Conservation (phyloP, 108 stramenopile genomes). For the Aureococcus anophagefferens region DNA sequence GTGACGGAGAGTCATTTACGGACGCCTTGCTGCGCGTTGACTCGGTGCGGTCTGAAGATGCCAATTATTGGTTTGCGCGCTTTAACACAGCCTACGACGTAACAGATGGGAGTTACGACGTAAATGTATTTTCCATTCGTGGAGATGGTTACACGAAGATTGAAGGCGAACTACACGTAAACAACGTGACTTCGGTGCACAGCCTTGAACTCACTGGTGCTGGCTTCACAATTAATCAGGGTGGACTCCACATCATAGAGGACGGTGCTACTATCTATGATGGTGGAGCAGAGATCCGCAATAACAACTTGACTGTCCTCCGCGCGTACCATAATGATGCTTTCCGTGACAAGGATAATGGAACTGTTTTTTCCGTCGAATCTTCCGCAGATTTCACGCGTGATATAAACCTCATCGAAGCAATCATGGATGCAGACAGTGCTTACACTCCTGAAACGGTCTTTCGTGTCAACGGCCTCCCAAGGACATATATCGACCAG, state of each 20-base stretch:
- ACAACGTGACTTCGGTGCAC: neutral
- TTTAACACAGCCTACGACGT: neutral
- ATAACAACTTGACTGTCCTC: conserved; percentile 11
- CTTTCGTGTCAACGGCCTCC: neutral
- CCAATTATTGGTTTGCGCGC: neutral
- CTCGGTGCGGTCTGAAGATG: neutral
- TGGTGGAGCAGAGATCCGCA: conserved; percentile 13
- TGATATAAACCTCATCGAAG: neutral
- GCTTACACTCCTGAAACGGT: neutral
- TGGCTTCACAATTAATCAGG: conserved; percentile 14
- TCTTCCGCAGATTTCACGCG: neutral
- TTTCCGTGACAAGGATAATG: neutral
- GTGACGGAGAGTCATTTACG: neutral
- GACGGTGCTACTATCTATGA: conserved; percentile 13
- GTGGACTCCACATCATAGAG: conserved; percentile 6
- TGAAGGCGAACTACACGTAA: neutral
- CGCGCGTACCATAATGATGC: conserved; percentile 2
- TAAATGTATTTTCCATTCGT: neutral
- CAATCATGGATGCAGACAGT: neutral
- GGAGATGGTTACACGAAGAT: conserved; percentile 7
- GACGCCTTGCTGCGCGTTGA: neutral
- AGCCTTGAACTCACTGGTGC: neutral
- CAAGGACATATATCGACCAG: neutral
- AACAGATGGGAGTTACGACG: neutral
- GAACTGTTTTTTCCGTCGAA: neutral